phyloP scores from a whole-genome alignment of 2,329 filamentous ascomycete genomes.

The Fusarium globosum region DNA sequence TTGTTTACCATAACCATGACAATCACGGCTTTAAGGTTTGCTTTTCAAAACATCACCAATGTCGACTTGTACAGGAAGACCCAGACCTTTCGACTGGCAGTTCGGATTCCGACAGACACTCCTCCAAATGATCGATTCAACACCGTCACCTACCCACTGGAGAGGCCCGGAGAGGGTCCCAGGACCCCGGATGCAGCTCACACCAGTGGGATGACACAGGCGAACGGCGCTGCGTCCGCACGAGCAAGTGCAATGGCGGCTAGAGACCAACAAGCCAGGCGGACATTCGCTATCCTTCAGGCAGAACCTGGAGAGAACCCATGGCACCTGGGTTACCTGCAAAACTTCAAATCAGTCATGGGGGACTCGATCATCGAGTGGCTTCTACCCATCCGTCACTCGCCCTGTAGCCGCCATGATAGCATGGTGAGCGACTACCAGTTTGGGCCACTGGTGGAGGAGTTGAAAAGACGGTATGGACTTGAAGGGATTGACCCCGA shows the following conservation, averaged over 20 bases:
- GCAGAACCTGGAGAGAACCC: slow-evolving; percentile 83
- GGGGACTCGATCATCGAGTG: slow-evolving; percentile 78
- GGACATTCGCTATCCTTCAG: slow-evolving; percentile 82
- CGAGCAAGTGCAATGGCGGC: slow-evolving; percentile 31
- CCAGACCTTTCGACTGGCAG: slow-evolving; percentile 77
- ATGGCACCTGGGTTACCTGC: slow-evolving; percentile 78
- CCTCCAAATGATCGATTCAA: slow-evolving; percentile 56
- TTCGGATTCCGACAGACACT: slow-evolving; percentile 71
- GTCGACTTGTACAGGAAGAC: slow-evolving; percentile 78
- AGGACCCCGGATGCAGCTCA: slow-evolving; percentile 12
- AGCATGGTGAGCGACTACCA: slow-evolving; percentile 74
- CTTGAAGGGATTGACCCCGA: slow-evolving; percentile 27
- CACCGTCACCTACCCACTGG: slow-evolving; percentile 70
- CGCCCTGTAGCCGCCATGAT: slow-evolving; percentile 78
- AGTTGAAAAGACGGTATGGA: slow-evolving; percentile 59
- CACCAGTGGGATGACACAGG: not conserved
- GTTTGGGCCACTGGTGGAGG: slow-evolving; percentile 70
- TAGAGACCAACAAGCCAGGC: slow-evolving; percentile 62
- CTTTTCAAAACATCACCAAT: slow-evolving; percentile 81
- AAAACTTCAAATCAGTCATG: slow-evolving; percentile 85
- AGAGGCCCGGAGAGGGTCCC: slow-evolving; percentile 23
- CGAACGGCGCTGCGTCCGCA: slow-evolving; percentile 24
- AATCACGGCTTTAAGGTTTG: slow-evolving; percentile 75
- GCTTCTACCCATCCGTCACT: slow-evolving; percentile 80
- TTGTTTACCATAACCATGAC: slow-evolving; percentile 87